phyloP scores from a whole-genome alignment of 2,329 filamentous ascomycete species.

The Claviceps monticola region DNA sequence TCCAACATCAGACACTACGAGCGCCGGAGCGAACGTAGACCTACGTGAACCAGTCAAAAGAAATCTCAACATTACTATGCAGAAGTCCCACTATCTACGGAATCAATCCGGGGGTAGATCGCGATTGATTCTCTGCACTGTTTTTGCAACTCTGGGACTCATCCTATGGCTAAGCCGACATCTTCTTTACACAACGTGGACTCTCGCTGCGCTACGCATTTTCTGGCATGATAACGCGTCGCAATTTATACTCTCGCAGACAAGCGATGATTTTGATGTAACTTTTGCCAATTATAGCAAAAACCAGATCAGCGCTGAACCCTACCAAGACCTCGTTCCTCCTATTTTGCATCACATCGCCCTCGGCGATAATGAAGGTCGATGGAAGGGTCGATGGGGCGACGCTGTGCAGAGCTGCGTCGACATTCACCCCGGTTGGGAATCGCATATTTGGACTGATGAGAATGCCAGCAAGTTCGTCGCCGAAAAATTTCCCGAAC shows the following conservation, averaged over 20 bases:
- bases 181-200: constrained; percentile 14
- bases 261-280: constrained; percentile 18
- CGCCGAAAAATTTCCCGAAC: constrained; percentile 11
- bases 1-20: neutral
- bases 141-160: constrained; percentile 3
- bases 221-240: constrained; percentile 13
- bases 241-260: constrained; percentile 16
- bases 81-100: constrained; percentile 3
- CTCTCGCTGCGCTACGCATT: constrained; percentile 15
- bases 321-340: constrained; percentile 18
- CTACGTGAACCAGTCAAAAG: neutral
- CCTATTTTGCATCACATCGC: constrained; percentile 22
- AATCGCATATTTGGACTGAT: constrained; percentile 13
- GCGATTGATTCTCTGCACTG: constrained; percentile 5
- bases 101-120: constrained; percentile 4
- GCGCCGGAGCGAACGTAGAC: no score
- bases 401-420: constrained; percentile 19
- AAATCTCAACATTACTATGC: constrained; percentile 1
- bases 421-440: constrained; percentile 20
- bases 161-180: constrained; percentile 9
- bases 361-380: constrained; percentile 13
- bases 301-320: constrained; percentile 15
- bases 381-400: constrained; percentile 14
- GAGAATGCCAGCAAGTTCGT: constrained; percentile 9
- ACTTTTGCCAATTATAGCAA: constrained; percentile 19